Evolutionary conservation across 768 basidiomycete species (phyloP), one percentile per base, ranked within the genome.

Genomic region (Trametes elegans): DNA sequence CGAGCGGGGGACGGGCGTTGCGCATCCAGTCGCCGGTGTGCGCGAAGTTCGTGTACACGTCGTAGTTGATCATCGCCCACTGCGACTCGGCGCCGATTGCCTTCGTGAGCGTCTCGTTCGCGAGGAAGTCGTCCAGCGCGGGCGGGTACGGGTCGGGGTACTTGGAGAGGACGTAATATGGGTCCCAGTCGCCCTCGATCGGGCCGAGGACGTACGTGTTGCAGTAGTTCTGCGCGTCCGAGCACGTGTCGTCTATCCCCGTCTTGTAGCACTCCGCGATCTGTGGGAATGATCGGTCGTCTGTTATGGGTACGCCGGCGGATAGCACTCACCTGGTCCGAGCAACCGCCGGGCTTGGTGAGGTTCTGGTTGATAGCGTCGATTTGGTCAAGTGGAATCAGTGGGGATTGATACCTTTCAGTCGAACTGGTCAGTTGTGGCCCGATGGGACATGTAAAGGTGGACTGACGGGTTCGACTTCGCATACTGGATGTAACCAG

Each of bases 1-100:
- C 82, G 21, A 86, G 68, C 54, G 77, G 56, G 0, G 78, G 79
- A 16, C 74, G 60, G 31, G 70, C 70, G 62, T 71, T 74, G 52
- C 67, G 66, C 81, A 84, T 84, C 82, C 81, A 84, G 60, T 86
- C 84, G 18, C 79, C 80, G 6, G 75, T 79, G 8, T 44, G 38
- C 0, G 76, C 73, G 53, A 82, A 82, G 53, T 79, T 78, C 26
- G 45, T 42, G 58, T 79, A 82, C 16, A 83, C 77, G 2, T 66
- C 52, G 32, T 52, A 21, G 63, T 70, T 82, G 1, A 73, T 70
- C 51, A 72, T 66, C 34, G 66, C 24, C 79, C 80, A 82, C 1
- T 62, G 68, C 6, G 62, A 59, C 58, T 80, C 73, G 0, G 77
- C 75, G 19, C 80, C 79, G 43, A 80, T 78, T 57, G 65, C 69